Percentiles rank a stretch among this genome's conserved stretches.
Conservation (phyloP, 2,329 filamentous ascomycete species). For the Nothopassalora personata region DNA sequence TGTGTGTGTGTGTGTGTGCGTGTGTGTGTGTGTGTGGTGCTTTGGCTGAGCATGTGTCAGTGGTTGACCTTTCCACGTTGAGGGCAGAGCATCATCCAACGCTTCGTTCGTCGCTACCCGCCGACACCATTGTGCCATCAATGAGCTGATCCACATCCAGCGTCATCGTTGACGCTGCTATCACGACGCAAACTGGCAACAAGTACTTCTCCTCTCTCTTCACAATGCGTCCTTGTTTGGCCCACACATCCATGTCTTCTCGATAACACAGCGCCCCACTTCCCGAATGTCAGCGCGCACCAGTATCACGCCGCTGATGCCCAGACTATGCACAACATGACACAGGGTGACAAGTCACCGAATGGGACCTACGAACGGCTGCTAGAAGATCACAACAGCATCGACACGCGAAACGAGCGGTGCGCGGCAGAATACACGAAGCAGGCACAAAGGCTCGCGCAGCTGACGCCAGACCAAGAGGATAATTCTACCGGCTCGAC, state of each 20-base stretch:
- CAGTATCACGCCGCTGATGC: neutral
- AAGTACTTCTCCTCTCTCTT: neutral
- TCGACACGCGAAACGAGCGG: neutral
- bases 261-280: neutral
- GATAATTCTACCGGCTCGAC: slow-evolving; percentile 42
- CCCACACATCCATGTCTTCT: neutral
- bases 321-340: neutral
- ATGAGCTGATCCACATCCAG: neutral
- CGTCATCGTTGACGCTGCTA: neutral
- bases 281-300: neutral
- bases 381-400: neutral
- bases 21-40: too few species aligned
- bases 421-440: slow-evolving; percentile 50
- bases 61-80: neutral
- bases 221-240: neutral
- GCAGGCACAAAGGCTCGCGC: slow-evolving; percentile 50
- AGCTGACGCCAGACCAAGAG: slow-evolving; percentile 38
- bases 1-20: too few species aligned
- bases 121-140: neutral
- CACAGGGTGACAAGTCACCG: neutral
- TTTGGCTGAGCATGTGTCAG: neutral
- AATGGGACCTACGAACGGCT: slow-evolving; percentile 1
- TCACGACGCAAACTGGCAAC: neutral
- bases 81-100: neutral
- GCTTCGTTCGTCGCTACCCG: neutral